A percentile compares a stretch with the other conserved stretches of the same genome.
Conservation (phyloP, 805 yeast species). For the Isabelozyma rhagii region DNA sequence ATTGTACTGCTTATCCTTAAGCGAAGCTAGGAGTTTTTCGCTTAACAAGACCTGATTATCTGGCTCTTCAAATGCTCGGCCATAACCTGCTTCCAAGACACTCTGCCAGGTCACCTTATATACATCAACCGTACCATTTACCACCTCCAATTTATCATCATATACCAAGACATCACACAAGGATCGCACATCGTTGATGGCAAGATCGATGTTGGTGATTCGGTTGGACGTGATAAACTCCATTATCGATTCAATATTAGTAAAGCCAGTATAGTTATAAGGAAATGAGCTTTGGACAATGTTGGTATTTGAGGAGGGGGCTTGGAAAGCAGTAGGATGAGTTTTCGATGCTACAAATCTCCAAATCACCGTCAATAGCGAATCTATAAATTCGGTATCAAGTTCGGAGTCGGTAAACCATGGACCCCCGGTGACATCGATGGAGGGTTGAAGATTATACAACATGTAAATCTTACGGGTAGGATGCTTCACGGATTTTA, state of each 20-base stretch:
- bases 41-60: slow-evolving; percentile 1
- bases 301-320: slow-evolving; percentile 29
- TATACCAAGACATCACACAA: slow-evolving; percentile 83
- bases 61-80: slow-evolving; percentile 25
- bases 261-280: slow-evolving; percentile 58
- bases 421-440: slow-evolving; percentile 97
- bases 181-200: slow-evolving; percentile 68
- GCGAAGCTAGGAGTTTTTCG: neutral
- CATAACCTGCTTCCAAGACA: slow-evolving; percentile 66
- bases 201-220: slow-evolving; percentile 79
- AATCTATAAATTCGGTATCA: slow-evolving; percentile 89
- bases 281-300: slow-evolving; percentile 50
- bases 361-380: slow-evolving; percentile 83
- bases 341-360: slow-evolving; percentile 74
- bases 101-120: slow-evolving; percentile 85
- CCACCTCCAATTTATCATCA: slow-evolving; percentile 79
- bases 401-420: slow-evolving; percentile 97
- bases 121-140: slow-evolving; percentile 50
- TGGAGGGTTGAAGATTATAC: slow-evolving; percentile 87
- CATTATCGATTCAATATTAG: slow-evolving; percentile 70
- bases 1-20: slow-evolving; percentile 17
- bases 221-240: slow-evolving; percentile 69
- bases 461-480: slow-evolving; percentile 96
- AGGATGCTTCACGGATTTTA: slow-evolving; percentile 88
- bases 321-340: slow-evolving; percentile 68